Percentiles rank a stretch among this genome's conserved stretches.
Conservation (phyloP, 331 rosid species). For the Malus hybrid region DNA sequence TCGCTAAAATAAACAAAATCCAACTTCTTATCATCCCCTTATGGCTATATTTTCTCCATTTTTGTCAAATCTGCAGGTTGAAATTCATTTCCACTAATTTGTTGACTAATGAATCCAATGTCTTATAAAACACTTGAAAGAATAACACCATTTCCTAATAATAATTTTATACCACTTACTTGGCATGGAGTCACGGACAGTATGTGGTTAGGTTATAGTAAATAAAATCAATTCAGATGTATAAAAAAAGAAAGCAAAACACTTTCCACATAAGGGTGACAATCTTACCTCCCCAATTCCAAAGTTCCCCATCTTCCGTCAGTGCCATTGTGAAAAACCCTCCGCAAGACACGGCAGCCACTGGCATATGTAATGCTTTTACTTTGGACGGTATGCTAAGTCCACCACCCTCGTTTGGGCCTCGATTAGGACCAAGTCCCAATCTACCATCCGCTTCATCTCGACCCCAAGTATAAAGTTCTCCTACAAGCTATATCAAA, state of each 20-base stretch:
- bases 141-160: not conserved
- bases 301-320: constrained; percentile 61
- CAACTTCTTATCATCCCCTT: not conserved
- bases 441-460: constrained; percentile 96
- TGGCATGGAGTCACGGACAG: not conserved
- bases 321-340: constrained; percentile 83
- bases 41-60: not conserved
- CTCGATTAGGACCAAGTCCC: constrained; percentile 88
- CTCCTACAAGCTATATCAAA: constrained; percentile 42
- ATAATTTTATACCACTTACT: not conserved
- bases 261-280: not conserved
- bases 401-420: constrained; percentile 90
- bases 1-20: not conserved
- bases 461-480: constrained; percentile 90
- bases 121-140: not conserved
- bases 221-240: not conserved
- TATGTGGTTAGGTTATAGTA: not conserved
- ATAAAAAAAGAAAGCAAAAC: constrained; percentile 4
- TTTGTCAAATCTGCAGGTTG: not conserved
- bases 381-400: constrained; percentile 75
- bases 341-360: constrained; percentile 82
- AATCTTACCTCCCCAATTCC: constrained; percentile 94
- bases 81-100: not conserved
- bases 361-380: constrained; percentile 54
- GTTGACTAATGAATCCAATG: not conserved